A percentile compares a stretch with the other conserved stretches of the same genome.
Evolutionary conservation across 805 yeast species (phyloP).

Genomic region (Lipomyces yamanashiensis): DNA sequence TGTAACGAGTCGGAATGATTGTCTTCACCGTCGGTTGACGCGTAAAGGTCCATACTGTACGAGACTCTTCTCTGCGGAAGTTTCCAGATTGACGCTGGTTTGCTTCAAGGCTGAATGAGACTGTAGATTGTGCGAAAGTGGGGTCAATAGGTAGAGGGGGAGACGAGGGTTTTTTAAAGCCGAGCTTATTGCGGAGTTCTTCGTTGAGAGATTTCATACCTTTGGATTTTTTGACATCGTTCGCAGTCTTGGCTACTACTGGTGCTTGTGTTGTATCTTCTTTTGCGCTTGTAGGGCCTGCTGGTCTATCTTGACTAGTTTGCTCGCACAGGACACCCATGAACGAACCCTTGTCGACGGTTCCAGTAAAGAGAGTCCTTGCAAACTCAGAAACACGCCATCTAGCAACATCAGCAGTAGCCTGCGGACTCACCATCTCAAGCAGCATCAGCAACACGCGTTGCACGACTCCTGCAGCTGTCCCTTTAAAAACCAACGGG

Average conservation of each 20-base stretch:
- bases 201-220: background rate
- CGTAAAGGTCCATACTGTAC: conserved; percentile 1
- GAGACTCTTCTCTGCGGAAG: background rate
- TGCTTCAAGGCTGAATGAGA: conserved; percentile 1
- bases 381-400: conserved; percentile 8
- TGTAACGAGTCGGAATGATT: background rate
- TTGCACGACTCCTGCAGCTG: background rate
- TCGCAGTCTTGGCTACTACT: background rate
- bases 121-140: background rate
- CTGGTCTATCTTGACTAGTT: background rate
- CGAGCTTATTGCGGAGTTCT: background rate
- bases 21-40: conserved; percentile 7
- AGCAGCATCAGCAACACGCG: background rate
- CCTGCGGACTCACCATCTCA: conserved; percentile 1
- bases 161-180: background rate
- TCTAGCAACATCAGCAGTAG: conserved; percentile 1
- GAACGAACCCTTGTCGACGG: background rate
- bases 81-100: background rate
- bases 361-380: background rate
- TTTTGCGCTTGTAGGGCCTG: background rate
- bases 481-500: background rate
- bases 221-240: background rate
- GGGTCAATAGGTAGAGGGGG: background rate
- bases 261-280: background rate
- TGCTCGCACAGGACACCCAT: conserved; percentile 6